Evolutionary conservation across 2,329 filamentous ascomycete species (phyloP), one percentile per base, ranked within the genome.

Genomic region (Cladosporium sp.): DNA sequence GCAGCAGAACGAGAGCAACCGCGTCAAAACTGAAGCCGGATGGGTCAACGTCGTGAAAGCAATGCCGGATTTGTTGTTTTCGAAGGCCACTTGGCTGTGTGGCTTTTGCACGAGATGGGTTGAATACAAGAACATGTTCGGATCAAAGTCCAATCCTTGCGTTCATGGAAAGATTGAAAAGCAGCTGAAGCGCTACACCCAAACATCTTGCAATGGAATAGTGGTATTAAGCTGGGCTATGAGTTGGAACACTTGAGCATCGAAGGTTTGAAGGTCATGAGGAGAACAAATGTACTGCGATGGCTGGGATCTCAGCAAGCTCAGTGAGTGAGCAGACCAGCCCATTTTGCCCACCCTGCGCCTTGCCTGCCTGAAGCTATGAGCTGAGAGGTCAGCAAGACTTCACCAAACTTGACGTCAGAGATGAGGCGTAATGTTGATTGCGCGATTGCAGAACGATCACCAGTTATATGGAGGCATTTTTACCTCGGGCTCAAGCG

Each of bases 91-190:
- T 7, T 25, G 28, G 5, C 28, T 62, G 5, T 62, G 59, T 36
- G 59, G 59, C 10, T 53, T 39, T n/a, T 3, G 18, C 23, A 23
- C 23, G 26, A 62, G 10, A 2, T 62, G 59, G 59, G 28, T 62
- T n/a, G 59, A 62, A 36, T 62, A 34, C 26, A 62, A 62, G 59
- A 62, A 53, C 21, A 62, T 43, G 43, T 62, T 62, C 43, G 46
- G 59, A 8, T 62, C 54, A 46, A 62, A 62, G 34, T 53, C 28
- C 2, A 62, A 62, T 28, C 59, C 59, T 30, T 62, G n/a, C 28
- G 43, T 62, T 21, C 59, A 62, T 26, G 16, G n/a, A 3, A 62
- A 36, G 13, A 49, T 28, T 46, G 32, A 39, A 21, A 21, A 34
- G n/a, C 59, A 62, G 51, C 46, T 53, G 13, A 8, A 21, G n/a